Evolutionary conservation across 306 rosid genomes (phyloP).

Genomic region (Fragaria vesca): DNA sequence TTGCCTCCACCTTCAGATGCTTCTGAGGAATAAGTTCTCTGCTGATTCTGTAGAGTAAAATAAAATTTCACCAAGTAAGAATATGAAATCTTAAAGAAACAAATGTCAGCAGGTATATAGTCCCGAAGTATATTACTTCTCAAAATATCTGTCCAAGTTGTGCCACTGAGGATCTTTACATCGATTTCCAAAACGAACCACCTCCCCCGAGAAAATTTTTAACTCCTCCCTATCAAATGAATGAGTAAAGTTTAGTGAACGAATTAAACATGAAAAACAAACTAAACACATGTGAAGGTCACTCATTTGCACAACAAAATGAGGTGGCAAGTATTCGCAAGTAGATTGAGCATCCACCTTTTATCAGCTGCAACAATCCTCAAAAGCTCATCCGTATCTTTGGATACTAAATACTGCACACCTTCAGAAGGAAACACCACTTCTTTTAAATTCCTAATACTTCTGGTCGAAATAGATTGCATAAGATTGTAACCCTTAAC

Average conservation of each 20-base stretch:
- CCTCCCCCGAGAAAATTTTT: constrained; percentile 73
- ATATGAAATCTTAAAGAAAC: constrained; percentile 8
- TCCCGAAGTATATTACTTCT: constrained; percentile 58
- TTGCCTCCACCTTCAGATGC: constrained; percentile 57
- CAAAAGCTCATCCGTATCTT: constrained; percentile 60
- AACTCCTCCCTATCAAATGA: constrained; percentile 62
- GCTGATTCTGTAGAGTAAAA: constrained; percentile 49
- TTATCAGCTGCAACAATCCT: constrained; percentile 70
- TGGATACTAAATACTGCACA: constrained; percentile 69
- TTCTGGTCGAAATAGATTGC: constrained; percentile 64
- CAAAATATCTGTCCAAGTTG: constrained; percentile 84
- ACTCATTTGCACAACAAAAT: constrained; percentile 21
- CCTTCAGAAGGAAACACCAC: constrained; percentile 62
- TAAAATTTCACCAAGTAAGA: constrained; percentile 21
- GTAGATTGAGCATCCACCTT: constrained; percentile 44
- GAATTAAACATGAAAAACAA: background rate
- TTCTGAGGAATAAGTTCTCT: constrained; percentile 56
- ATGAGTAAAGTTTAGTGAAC: background rate
- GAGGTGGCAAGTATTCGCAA: constrained; percentile 12
- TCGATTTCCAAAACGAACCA: constrained; percentile 84
- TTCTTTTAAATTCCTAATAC: constrained; percentile 60
- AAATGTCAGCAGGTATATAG: constrained; percentile 20
- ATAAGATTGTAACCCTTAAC: constrained; percentile 72
- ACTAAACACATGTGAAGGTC: constrained; percentile 16
- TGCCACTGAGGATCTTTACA: constrained; percentile 94